Conservation (phyloP, 371 early-diverging fungal genomes). For the Apophysomyces trapeziformis region DNA sequence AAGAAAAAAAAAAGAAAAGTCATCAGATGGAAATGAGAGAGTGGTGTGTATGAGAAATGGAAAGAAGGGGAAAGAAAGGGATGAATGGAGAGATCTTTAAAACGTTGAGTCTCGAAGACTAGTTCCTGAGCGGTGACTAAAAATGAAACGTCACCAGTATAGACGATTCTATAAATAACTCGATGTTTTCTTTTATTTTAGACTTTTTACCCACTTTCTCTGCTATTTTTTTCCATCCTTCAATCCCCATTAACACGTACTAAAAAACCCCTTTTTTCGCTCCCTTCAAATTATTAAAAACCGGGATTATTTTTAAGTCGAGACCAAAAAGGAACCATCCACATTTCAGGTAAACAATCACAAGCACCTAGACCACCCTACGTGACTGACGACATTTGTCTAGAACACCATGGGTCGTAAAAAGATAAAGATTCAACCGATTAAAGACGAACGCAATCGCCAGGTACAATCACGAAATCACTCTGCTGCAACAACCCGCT, state of each 20-base stretch:
- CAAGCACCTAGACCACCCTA: not conserved
- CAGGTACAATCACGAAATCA: slow-evolving; percentile 63
- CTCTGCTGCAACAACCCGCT: not conserved
- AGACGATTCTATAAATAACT: not conserved
- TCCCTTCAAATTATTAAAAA: slow-evolving; percentile 1
- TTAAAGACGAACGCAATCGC: slow-evolving; percentile 92
- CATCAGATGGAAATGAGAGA: too few relatives aligned
- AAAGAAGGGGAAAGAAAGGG: not conserved
- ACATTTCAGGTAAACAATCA: slow-evolving; percentile 11
- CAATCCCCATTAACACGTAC: not conserved
- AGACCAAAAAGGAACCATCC: slow-evolving; percentile 11
- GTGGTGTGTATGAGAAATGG: too few relatives aligned
- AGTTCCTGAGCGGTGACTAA: slow-evolving; percentile 4
- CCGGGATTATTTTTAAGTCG: slow-evolving; percentile 11
- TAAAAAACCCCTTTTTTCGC: not conserved
- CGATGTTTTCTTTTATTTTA: slow-evolving; percentile 6
- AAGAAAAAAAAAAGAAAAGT: too few relatives aligned
- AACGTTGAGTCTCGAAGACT: not conserved
- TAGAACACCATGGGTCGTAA: slow-evolving; percentile 84
- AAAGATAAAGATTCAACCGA: slow-evolving; percentile 96
- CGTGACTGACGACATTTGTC: not conserved
- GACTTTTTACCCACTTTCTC: too few relatives aligned
- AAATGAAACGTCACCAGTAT: not conserved
- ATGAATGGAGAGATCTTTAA: not conserved
- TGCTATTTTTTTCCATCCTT: slow-evolving; percentile 4